Evolutionary conservation across 2,329 filamentous ascomycete genomes (phyloP).

Genomic region (Paracamarosporium sp.): DNA sequence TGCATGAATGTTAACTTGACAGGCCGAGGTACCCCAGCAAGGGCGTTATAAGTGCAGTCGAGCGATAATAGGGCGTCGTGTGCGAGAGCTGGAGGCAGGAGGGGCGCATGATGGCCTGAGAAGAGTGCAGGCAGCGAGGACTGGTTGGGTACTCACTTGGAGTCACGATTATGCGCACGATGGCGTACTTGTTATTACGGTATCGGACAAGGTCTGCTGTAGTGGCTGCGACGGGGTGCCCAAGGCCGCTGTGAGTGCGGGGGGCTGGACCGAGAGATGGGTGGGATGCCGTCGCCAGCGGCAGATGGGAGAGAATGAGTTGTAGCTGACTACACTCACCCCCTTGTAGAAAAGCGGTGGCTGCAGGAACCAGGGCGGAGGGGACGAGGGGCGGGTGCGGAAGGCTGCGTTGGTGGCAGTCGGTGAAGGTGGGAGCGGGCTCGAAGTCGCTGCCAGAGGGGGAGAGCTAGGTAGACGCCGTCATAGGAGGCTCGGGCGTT

Average conservation of each 20-base stretch:
- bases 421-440: constrained; percentile 21
- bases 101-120: constrained; percentile 5
- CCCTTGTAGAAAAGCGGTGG: not conserved
- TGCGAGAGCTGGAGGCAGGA: not conserved
- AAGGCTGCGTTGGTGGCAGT: constrained; percentile 7
- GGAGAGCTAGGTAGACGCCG: constrained; percentile 14
- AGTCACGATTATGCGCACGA: constrained; percentile 26
- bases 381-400: not conserved
- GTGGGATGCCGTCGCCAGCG: constrained; percentile 17
- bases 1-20: constrained; percentile 32
- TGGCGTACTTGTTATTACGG: constrained; percentile 12
- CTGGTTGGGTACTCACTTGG: constrained; percentile 30
- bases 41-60: not conserved
- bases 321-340: not conserved
- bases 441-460: constrained; percentile 13
- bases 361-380: not conserved
- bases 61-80: not conserved
- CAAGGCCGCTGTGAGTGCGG: constrained; percentile 28
- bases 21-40: not conserved
- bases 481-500: constrained; percentile 16
- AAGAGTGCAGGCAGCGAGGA: constrained; percentile 2
- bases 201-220: constrained; percentile 17
- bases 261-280: constrained; percentile 20
- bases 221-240: constrained; percentile 16
- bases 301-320: constrained; percentile 1